Conservation (phyloP, 1,139 yeast genomes). For the Nakaseomyces sp. region DNA sequence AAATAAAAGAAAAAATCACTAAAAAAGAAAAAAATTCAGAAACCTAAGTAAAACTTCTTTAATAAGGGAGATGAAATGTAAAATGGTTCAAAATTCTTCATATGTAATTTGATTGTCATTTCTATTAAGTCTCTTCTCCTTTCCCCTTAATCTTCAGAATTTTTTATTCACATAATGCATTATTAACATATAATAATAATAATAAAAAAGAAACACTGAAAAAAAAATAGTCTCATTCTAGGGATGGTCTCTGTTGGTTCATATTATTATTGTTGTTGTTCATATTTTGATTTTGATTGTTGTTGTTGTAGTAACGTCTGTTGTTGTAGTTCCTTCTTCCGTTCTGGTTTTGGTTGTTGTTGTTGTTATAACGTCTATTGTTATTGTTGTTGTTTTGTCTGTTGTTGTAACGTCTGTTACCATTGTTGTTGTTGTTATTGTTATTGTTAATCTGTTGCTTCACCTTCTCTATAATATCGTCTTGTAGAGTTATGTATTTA, state of each 20-base stretch:
- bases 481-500: slow-evolving; percentile 58
- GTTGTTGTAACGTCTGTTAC: slow-evolving; percentile 17
- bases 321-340: slow-evolving; percentile 14
- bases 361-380: slow-evolving; percentile 5
- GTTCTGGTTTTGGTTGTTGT: slow-evolving; percentile 11
- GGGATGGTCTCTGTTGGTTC: slow-evolving; percentile 2
- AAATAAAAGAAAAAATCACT: background rate
- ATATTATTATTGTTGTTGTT: background rate
- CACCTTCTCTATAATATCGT: slow-evolving; percentile 71
- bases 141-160: background rate
- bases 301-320: slow-evolving; percentile 11
- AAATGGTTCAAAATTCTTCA: no score
- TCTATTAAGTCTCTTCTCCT: background rate
- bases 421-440: slow-evolving; percentile 31
- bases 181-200: no score
- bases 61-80: no score
- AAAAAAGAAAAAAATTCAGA: background rate
- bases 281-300: slow-evolving; percentile 9
- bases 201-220: background rate
- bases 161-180: background rate
- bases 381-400: slow-evolving; percentile 20
- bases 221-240: background rate
- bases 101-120: background rate
- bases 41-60: no score
- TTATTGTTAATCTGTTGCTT: slow-evolving; percentile 41